These are phyloP conservation scores for Phytopythium montanum DNA, from an alignment of 352 stramenopile genomes.

Conservation along the genomic window DNA sequence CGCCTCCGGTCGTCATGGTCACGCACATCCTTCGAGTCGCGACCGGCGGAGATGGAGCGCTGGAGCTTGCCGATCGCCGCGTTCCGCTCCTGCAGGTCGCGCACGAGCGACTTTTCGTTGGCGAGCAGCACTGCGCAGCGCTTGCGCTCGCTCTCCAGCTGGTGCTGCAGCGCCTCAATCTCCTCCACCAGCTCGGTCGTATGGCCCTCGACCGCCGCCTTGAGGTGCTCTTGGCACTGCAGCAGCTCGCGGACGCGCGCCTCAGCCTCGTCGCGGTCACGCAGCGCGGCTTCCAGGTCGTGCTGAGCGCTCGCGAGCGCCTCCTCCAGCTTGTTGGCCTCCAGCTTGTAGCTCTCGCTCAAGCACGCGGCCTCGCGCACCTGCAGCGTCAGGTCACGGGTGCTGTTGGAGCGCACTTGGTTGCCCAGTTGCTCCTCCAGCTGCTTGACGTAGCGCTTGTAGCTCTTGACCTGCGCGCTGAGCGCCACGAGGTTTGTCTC, in stretches of 20 bases:
- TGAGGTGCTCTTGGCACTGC: slow-evolving; percentile 66
- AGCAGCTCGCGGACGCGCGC: slow-evolving; percentile 51
- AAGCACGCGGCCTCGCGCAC: slow-evolving; percentile 37
- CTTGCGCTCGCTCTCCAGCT: slow-evolving; percentile 66
- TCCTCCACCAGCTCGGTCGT: slow-evolving; percentile 62
- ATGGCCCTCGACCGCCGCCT: slow-evolving; percentile 54
- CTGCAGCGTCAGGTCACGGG: slow-evolving; percentile 36
- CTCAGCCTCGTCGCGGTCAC: slow-evolving; percentile 55
- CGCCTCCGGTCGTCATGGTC: not conserved
- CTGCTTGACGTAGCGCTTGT: slow-evolving; percentile 47
- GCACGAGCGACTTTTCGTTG: slow-evolving; percentile 70
- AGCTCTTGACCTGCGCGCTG: slow-evolving; percentile 59
- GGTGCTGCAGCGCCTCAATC: slow-evolving; percentile 59
- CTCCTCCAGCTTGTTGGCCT: slow-evolving; percentile 39
- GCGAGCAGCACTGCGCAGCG: slow-evolving; percentile 49
- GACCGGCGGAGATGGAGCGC: slow-evolving; percentile 22
- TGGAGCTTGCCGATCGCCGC: slow-evolving; percentile 47
- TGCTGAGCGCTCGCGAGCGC: slow-evolving; percentile 33
- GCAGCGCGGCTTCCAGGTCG: slow-evolving; percentile 40
- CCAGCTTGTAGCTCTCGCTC: slow-evolving; percentile 52
- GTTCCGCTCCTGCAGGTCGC: slow-evolving; percentile 71
- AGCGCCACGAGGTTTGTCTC: slow-evolving; percentile 56
- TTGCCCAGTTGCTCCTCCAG: slow-evolving; percentile 35
- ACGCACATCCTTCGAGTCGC: not conserved
- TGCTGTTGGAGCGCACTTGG: slow-evolving; percentile 19